Conservation (phyloP, 129 eudicot species). For the Chrysanthemum seticuspe region DNA sequence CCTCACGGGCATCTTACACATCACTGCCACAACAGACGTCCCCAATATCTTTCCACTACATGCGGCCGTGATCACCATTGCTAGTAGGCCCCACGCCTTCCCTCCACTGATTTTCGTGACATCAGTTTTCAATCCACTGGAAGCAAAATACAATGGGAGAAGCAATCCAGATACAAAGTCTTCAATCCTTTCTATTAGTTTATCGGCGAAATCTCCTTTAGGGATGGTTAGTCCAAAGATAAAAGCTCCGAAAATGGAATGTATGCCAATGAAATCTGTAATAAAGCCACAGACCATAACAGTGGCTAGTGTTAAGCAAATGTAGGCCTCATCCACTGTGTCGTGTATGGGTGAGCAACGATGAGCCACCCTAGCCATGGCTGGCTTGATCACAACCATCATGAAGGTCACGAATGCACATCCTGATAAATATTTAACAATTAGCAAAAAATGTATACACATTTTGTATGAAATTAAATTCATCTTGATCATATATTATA, state of each 20-base stretch:
- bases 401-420: slow-evolving; percentile 67
- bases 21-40: slow-evolving; percentile 61
- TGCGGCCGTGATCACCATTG: slow-evolving; percentile 68
- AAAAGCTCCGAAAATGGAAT: slow-evolving; percentile 86
- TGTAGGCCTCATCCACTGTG: slow-evolving; percentile 59
- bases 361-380: slow-evolving; percentile 68
- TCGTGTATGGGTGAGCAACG: slow-evolving; percentile 58
- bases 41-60: slow-evolving; percentile 78
- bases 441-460: background rate
- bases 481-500: too few species aligned
- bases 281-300: slow-evolving; percentile 79
- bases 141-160: slow-evolving; percentile 87
- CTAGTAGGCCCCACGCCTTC: slow-evolving; percentile 73
- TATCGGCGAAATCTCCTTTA: slow-evolving; percentile 61
- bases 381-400: slow-evolving; percentile 57
- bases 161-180: slow-evolving; percentile 80
- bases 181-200: slow-evolving; percentile 66
- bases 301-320: slow-evolving; percentile 69
- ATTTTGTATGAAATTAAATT: too few species aligned
- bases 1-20: slow-evolving; percentile 60
- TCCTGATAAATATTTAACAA: slow-evolving; percentile 23
- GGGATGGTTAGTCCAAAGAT: slow-evolving; percentile 88
- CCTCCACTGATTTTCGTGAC: slow-evolving; percentile 58
- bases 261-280: slow-evolving; percentile 84
- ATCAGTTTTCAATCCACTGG: slow-evolving; percentile 81